phyloP scores from a whole-genome alignment of 2,329 filamentous ascomycete genomes.

The Pseudogymnoascus destructans region DNA sequence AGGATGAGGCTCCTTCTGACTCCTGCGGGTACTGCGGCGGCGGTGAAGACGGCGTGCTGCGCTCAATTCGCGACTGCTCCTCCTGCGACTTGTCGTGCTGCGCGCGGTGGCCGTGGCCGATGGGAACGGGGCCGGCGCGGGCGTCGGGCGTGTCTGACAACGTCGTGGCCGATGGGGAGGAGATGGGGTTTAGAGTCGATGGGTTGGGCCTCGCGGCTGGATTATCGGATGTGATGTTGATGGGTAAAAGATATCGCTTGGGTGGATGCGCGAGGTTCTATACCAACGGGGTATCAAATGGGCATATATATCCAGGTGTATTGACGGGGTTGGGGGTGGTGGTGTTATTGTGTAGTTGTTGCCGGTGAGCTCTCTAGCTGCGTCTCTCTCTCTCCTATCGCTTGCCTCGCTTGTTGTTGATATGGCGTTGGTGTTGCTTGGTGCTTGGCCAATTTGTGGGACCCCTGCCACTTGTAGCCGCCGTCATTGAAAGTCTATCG shows the following conservation, averaged over 20 bases:
- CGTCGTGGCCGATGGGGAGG: constrained; percentile 28
- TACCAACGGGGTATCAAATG: constrained; percentile 9
- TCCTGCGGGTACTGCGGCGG: constrained; percentile 37
- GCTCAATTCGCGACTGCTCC: constrained; percentile 21
- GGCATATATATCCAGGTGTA: not conserved
- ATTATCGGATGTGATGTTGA: not conserved
- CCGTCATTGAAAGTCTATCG: constrained; percentile 5
- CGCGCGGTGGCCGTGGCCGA: constrained; percentile 15
- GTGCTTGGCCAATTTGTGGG: constrained; percentile 5
- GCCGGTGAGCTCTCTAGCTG: constrained; percentile 5
- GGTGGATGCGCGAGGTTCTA: not conserved
- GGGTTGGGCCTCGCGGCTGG: not conserved
- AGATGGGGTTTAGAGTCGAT: not conserved
- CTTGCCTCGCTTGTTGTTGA: constrained; percentile 10
- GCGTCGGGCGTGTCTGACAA: constrained; percentile 35
- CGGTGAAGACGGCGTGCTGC: constrained; percentile 41
- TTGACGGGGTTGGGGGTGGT: not conserved
- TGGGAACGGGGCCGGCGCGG: constrained; percentile 32
- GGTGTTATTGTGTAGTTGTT: constrained; percentile 8
- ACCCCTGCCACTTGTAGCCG: constrained; percentile 5
- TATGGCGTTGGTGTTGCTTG: not conserved
- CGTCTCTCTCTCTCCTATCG: constrained; percentile 1
- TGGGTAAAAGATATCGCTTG: not conserved
- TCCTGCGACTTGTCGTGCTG: constrained; percentile 20
- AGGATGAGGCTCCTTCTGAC: constrained; percentile 39